These are phyloP conservation scores for Botryotinia convoluta DNA, from an alignment of 2,329 filamentous ascomycete genomes.

Conservation along the genomic window DNA sequence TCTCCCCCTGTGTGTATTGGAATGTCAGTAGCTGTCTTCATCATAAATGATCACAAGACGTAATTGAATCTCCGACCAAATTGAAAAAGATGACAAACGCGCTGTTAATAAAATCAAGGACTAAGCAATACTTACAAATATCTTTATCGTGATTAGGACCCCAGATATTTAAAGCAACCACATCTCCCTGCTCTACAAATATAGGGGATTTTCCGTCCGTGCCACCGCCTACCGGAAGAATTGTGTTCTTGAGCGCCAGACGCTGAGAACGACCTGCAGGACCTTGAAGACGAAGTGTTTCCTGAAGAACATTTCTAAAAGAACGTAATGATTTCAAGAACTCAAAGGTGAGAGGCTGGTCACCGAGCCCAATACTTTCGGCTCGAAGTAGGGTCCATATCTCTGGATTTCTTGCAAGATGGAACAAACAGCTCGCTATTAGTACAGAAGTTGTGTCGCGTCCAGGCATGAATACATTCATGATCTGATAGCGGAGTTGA, in stretches of 20 bases:
- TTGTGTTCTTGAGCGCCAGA: conserved; percentile 43
- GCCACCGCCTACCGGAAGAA: conserved; percentile 36
- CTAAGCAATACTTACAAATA: conserved; percentile 26
- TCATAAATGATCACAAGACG: not conserved
- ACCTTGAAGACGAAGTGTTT: conserved; percentile 51
- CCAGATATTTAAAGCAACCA: conserved; percentile 28
- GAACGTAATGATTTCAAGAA: conserved; percentile 39
- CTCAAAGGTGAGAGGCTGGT: conserved; percentile 25
- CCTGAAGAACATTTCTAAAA: conserved; percentile 41
- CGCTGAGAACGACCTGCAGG: conserved; percentile 51
- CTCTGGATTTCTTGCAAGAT: not conserved
- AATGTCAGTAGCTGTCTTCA: not conserved
- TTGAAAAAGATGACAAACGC: not conserved
- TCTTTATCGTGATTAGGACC: conserved; percentile 36
- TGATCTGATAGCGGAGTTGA: conserved; percentile 40
- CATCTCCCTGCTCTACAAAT: conserved; percentile 30
- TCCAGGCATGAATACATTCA: conserved; percentile 53
- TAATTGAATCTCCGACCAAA: no score
- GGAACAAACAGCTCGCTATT: not conserved
- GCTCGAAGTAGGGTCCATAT: conserved; percentile 39
- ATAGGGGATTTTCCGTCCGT: conserved; percentile 31
- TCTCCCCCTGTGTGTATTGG: conserved; percentile 25
- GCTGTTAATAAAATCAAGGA: no score
- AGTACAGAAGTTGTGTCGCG: conserved; percentile 51
- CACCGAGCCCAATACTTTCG: conserved; percentile 39